Conservation (phyloP, 106 monocot species). For the Acorus calamus region DNA sequence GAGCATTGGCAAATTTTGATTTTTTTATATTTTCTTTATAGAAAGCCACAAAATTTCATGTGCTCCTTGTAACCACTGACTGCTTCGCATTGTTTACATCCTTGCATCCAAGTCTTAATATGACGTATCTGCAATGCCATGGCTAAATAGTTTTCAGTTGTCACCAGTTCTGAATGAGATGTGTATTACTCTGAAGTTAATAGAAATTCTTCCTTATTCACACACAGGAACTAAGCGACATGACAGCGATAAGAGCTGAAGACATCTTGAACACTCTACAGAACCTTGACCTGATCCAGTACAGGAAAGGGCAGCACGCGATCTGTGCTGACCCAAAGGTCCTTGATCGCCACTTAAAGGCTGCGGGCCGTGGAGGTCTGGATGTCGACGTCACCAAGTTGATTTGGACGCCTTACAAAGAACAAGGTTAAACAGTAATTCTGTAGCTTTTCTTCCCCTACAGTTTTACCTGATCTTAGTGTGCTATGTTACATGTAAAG, state of each 20-base stretch:
- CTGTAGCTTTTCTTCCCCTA: no score
- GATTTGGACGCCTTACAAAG: constrained; percentile 99
- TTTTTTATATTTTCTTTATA: not conserved
- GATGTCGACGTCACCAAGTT: constrained; percentile 87
- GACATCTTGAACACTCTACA: constrained; percentile 82
- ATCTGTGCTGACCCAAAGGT: constrained; percentile 96
- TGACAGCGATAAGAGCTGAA: constrained; percentile 92
- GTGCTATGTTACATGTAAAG: no score
- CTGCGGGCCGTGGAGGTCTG: constrained; percentile 78
- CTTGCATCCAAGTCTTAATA: no score
- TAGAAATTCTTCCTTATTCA: constrained; percentile 1
- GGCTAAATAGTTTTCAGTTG: no score
- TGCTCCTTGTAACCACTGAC: no score
- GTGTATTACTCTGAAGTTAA: no score
- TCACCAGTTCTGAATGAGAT: no score
- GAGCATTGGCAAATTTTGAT: no score
- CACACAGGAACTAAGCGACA: constrained; percentile 83
- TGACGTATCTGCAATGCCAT: no score
- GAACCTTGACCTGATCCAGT: constrained; percentile 82
- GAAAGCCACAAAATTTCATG: no score
- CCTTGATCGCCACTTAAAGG: constrained; percentile 93
- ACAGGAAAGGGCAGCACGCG: constrained; percentile 89
- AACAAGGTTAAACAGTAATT: constrained; percentile 40
- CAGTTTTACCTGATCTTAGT: no score
- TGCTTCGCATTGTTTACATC: no score